Percentiles rank a stretch among this genome's conserved stretches.
Conservation (phyloP, 2,329 filamentous ascomycete species). For the Mariannaea elegans region DNA sequence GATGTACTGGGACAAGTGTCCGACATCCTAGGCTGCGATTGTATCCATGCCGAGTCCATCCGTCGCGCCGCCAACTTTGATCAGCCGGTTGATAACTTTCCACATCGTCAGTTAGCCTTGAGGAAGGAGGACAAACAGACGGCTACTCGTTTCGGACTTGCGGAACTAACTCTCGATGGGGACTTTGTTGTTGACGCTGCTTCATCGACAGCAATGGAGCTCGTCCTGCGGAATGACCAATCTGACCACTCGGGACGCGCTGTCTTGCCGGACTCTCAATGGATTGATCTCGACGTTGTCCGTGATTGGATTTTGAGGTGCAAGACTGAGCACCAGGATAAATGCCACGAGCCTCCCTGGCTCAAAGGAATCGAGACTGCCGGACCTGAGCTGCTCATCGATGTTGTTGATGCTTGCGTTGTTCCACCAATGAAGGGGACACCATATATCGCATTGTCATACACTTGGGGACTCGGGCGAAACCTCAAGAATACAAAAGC, state of each 20-base stretch:
- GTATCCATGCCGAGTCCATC: slow-evolving; percentile 20
- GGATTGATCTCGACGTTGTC: slow-evolving; percentile 15
- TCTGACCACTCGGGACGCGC: slow-evolving; percentile 5
- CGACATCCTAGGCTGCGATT: neutral
- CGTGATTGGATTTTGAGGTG: slow-evolving; percentile 10
- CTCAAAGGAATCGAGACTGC: slow-evolving; percentile 15
- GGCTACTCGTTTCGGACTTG: slow-evolving; percentile 12
- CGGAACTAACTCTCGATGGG: slow-evolving; percentile 1
- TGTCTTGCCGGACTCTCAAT: slow-evolving; percentile 11
- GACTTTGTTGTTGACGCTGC: slow-evolving; percentile 19
- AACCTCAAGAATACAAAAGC: slow-evolving; percentile 20
- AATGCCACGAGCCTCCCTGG: slow-evolving; percentile 21
- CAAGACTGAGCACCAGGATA: neutral
- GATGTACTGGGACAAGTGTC: slow-evolving; percentile 20
- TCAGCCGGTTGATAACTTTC: slow-evolving; percentile 9
- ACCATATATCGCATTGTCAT: slow-evolving; percentile 19
- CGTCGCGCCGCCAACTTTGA: slow-evolving; percentile 16
- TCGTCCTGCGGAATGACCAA: neutral
- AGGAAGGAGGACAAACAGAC: slow-evolving; percentile 19
- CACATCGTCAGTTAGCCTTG: slow-evolving; percentile 5
- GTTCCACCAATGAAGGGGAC: slow-evolving; percentile 10
- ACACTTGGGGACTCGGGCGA: slow-evolving; percentile 19
- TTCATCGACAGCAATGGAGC: slow-evolving; percentile 18
- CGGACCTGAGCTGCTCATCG: slow-evolving; percentile 16
- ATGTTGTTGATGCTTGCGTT: slow-evolving; percentile 17